Conservation (phyloP, 805 yeast genomes). For the Hanseniaspora hatyaiensis region DNA sequence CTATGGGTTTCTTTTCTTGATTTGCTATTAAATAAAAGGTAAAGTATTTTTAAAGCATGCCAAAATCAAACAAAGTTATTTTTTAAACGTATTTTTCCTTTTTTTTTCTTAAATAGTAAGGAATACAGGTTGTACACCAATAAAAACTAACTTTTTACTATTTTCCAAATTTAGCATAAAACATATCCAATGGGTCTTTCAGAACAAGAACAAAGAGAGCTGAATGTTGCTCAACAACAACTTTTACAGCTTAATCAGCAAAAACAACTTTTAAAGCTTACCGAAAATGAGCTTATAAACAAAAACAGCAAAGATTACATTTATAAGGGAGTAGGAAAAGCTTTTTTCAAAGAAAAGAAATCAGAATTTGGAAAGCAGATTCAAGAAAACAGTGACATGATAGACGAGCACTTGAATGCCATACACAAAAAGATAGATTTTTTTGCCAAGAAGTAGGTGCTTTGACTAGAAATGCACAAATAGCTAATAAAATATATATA, state of each 20-base stretch:
- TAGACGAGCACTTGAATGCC: conserved; percentile 48
- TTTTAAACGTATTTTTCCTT: too few relatives aligned
- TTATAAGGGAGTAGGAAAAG: conserved; percentile 80
- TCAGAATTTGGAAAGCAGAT: conserved; percentile 40
- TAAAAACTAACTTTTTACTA: too few relatives aligned
- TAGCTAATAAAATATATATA: neutral
- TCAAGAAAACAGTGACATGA: conserved; percentile 39
- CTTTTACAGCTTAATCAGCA: conserved; percentile 26
- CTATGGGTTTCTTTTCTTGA: too few relatives aligned
- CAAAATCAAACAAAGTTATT: too few relatives aligned
- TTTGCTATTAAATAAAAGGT: too few relatives aligned
- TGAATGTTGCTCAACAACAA: conserved; percentile 27
- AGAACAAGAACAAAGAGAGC: conserved; percentile 26
- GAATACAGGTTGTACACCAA: neutral
- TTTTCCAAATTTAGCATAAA: too few relatives aligned
- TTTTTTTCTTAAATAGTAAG: too few relatives aligned
- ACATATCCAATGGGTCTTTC: conserved; percentile 23
- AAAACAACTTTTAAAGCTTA: conserved; percentile 41
- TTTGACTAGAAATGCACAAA: neutral
- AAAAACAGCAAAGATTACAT: conserved; percentile 39
- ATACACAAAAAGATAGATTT: conserved; percentile 60
- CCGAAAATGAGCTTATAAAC: conserved; percentile 40
- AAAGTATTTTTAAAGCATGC: too few relatives aligned
- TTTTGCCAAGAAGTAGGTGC: conserved; percentile 41
- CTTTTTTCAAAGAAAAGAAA: conserved; percentile 39